phyloP scores from a whole-genome alignment of 2,329 filamentous ascomycete genomes.

The Cladosporium sp. region DNA sequence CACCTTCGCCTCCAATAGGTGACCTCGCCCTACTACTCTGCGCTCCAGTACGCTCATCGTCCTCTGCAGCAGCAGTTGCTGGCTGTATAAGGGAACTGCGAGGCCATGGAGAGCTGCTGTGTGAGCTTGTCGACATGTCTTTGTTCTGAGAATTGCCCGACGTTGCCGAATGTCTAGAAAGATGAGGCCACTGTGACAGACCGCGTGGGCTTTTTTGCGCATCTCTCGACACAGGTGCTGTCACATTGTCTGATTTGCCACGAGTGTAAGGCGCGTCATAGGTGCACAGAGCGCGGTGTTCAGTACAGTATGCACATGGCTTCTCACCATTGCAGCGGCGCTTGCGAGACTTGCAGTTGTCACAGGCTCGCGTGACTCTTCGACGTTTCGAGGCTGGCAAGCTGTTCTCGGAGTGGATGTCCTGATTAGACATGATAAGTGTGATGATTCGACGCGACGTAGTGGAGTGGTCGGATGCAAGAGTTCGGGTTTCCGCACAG shows the following conservation, averaged over 20 bases:
- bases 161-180: conserved; percentile 29
- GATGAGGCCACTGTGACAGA: not conserved
- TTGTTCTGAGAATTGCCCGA: conserved; percentile 20
- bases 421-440: not conserved
- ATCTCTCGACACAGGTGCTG: conserved; percentile 40
- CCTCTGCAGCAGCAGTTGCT: not conserved
- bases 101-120: conserved; percentile 13
- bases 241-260: conserved; percentile 32
- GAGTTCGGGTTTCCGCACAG: not conserved
- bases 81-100: conserved; percentile 12
- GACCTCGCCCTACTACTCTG: conserved; percentile 26
- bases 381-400: conserved; percentile 21
- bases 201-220: not conserved
- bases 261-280: conserved; percentile 55
- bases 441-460: not conserved
- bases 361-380: conserved; percentile 33
- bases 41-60: conserved; percentile 24
- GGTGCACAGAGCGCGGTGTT: conserved; percentile 44
- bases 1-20: conserved; percentile 28
- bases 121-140: conserved; percentile 21
- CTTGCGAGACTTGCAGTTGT: conserved; percentile 42
- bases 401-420: not conserved
- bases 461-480: not conserved
- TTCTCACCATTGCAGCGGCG: conserved; percentile 45
- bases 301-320: conserved; percentile 43